Evolutionary conservation across 179 eudicot genomes (phyloP), one percentile per base, ranked within the genome.

Genomic region (Spinacia oleracea): DNA sequence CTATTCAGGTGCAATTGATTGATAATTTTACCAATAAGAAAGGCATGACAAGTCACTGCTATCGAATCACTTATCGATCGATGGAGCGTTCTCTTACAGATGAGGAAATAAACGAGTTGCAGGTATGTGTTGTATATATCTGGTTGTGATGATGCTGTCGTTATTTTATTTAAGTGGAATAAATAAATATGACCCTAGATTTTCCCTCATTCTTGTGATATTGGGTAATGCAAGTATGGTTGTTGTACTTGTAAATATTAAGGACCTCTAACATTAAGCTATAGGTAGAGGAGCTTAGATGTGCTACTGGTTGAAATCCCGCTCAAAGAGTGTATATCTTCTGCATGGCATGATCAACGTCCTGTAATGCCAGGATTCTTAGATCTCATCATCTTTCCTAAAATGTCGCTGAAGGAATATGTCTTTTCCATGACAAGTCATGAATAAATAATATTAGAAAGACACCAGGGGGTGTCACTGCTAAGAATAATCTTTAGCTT

Each of bases 31-130:
- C 97, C 43, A 90, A 91, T 87, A 89, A 90, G 86, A 91, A 93
- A 71, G 97, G 97, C 72, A 91, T 89, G 97, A 95, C 97, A 18
- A 95, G 98, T 81, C 98, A 91, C 21, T 95, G 98, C 69, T 95
- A 95, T 72, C 83, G 97, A 72, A 91, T 95, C 55, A 88, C 91
- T 66, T 95, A 88, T 79, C 94, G 98, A 63, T 95, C 97, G 56
- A 95, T 95, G 98, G 97, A 95, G 82, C 93, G 93, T 38, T 91
- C 93, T 53, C 92, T 93, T 43, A 93, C 96, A 55, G 93, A 93
- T 58, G 98, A 91, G 78, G 98, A 93, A 77, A 93, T 93, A 69
- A 95, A 93, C 65, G 90, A 89, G 21, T 83, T 95, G 70, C 98
- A 95, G 98, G 98, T 86, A 86, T 51, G 56, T 76, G 12, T 29